phyloP scores from a whole-genome alignment of 2,329 filamentous ascomycete genomes.

The Neopestalotiopsis rosae region DNA sequence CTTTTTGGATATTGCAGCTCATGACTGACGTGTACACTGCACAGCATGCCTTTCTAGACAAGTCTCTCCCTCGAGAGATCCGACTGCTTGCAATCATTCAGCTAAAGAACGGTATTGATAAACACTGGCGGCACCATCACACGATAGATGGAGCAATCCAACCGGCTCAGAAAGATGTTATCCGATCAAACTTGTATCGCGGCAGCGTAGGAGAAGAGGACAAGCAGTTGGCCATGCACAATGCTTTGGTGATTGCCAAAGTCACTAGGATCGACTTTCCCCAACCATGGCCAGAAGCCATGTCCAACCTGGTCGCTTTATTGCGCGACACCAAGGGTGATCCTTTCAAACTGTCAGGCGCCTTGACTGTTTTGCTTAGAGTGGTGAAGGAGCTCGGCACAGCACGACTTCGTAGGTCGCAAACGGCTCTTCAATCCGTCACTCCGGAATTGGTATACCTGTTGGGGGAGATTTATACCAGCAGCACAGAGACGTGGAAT shows the following conservation, averaged over 20 bases:
- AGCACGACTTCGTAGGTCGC: constrained; percentile 75
- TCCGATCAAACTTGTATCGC: constrained; percentile 77
- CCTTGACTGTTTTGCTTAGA: constrained; percentile 79
- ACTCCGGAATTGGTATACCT: constrained; percentile 86
- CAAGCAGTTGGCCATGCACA: constrained; percentile 79
- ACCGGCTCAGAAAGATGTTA: constrained; percentile 75
- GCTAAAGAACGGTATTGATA: constrained; percentile 95
- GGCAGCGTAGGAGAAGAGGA: constrained; percentile 80
- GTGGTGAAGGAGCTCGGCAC: constrained; percentile 91
- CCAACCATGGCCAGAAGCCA: constrained; percentile 75
- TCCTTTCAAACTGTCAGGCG: constrained; percentile 71
- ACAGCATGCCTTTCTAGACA: constrained; percentile 82
- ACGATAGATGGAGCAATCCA: constrained; percentile 67
- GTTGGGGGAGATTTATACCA: constrained; percentile 77
- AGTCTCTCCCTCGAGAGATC: constrained; percentile 74
- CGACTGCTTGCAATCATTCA: constrained; percentile 92
- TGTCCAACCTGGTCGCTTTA: constrained; percentile 65
- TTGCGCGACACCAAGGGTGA: constrained; percentile 66
- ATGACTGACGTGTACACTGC: background rate
- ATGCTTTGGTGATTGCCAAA: constrained; percentile 86
- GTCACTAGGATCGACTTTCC: constrained; percentile 90
- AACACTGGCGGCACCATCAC: constrained; percentile 81
- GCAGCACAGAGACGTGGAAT: constrained; percentile 74
- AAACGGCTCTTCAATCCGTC: constrained; percentile 76
- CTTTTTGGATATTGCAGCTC: background rate